Percentiles rank a stretch among this genome's conserved stretches.
Conservation (phyloP, 805 yeast species). For the Priceomyces medius region DNA sequence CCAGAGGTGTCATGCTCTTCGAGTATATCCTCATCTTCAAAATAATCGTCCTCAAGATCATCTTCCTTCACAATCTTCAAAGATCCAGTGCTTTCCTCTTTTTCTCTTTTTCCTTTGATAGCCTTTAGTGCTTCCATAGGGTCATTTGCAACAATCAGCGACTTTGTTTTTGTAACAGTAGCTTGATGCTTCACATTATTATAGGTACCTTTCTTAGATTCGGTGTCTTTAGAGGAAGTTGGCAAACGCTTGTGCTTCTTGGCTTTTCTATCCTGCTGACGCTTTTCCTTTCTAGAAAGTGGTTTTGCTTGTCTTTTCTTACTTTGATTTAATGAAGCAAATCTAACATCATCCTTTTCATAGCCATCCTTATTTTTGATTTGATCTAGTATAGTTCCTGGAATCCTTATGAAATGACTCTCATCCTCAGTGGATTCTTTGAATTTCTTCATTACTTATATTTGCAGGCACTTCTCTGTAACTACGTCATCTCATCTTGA, state of each 20-base stretch:
- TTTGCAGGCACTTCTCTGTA: background rate
- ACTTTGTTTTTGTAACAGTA: too few relatives aligned
- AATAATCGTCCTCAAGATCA: constrained; percentile 20
- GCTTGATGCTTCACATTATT: too few relatives aligned
- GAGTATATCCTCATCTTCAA: constrained; percentile 34
- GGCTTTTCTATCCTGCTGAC: constrained; percentile 32
- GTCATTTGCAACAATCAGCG: too few relatives aligned
- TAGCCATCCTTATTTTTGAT: constrained; percentile 46
- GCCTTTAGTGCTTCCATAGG: constrained; percentile 15
- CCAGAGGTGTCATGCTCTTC: constrained; percentile 47
- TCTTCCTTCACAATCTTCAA: constrained; percentile 31
- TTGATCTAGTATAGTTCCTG: constrained; percentile 55
- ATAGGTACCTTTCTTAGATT: too few relatives aligned
- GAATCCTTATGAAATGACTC: constrained; percentile 52
- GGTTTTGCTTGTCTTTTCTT: constrained; percentile 24
- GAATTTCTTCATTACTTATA: background rate
- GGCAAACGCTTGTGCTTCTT: constrained; percentile 32
- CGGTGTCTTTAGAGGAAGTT: too few relatives aligned
- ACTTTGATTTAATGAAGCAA: constrained; percentile 12
- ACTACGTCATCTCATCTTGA: constrained; percentile 1
- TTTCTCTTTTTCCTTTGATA: constrained; percentile 12
- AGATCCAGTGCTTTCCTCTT: constrained; percentile 10
- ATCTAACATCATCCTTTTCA: constrained; percentile 34
- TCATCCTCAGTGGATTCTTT: constrained; percentile 12
- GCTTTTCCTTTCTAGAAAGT: constrained; percentile 32